A percentile compares a stretch with the other conserved stretches of the same genome.
These are phyloP conservation scores for Postia placenta DNA, from an alignment of 768 basidiomycete species.

Conservation along the genomic window DNA sequence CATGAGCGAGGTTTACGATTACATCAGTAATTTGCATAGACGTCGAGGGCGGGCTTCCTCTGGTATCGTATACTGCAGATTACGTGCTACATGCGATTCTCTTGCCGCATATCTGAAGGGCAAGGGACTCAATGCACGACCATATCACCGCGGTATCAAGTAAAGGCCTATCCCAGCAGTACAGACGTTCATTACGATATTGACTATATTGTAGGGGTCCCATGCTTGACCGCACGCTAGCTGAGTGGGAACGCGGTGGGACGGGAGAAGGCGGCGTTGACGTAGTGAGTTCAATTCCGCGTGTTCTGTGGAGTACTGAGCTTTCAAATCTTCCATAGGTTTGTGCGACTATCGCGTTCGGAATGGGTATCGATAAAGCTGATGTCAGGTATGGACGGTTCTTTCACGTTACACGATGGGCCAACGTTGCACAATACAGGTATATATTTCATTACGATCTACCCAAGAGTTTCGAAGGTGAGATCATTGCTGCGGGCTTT, in stretches of 20 bases:
- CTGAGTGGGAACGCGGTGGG: conserved; percentile 54
- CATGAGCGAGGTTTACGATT: conserved; percentile 62
- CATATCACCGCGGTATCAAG: conserved; percentile 73
- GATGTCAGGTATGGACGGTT: conserved; percentile 55
- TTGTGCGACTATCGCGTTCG: conserved; percentile 79
- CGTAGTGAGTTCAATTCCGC: conserved; percentile 40
- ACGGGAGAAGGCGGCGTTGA: conserved; percentile 50
- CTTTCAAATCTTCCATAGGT: conserved; percentile 36
- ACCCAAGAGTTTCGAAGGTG: conserved; percentile 80
- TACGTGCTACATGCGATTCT: conserved; percentile 57
- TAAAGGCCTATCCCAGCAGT: conserved; percentile 20
- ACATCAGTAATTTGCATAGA: conserved; percentile 56
- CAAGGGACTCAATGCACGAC: conserved; percentile 59
- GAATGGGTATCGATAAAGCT: conserved; percentile 81
- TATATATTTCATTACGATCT: conserved; percentile 81
- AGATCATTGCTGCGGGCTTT: neutral
- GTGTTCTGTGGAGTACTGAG: neutral
- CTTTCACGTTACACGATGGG: no score
- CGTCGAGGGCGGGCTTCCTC: conserved; percentile 55
- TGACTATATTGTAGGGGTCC: conserved; percentile 28
- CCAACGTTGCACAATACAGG: conserved; percentile 29
- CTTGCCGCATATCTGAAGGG: conserved; percentile 57
- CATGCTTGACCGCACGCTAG: conserved; percentile 45
- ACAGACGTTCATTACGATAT: no score
- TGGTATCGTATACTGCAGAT: conserved; percentile 79